Conservation (phyloP, 2,329 filamentous ascomycete genomes). For the Aspergillus brunneoviolaceus region DNA sequence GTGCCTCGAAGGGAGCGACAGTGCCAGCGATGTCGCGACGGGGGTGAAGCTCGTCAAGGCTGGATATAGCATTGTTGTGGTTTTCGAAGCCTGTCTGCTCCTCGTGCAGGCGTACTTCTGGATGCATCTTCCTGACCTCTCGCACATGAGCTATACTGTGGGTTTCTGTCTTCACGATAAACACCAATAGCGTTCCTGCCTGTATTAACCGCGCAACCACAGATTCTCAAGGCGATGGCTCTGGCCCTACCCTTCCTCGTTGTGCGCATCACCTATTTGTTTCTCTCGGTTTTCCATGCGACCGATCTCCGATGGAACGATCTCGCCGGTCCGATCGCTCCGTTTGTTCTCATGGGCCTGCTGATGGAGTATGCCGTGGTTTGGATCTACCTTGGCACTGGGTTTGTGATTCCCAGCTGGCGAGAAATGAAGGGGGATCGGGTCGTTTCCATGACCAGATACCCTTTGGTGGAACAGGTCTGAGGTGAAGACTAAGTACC, state of each 20-base stretch:
- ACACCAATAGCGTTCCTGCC: too few species aligned
- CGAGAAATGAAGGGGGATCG: neutral
- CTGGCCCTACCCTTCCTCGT: slow-evolving; percentile 24
- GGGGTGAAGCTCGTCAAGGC: slow-evolving; percentile 21
- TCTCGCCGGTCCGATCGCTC: slow-evolving; percentile 19
- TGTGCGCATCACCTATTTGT: slow-evolving; percentile 24
- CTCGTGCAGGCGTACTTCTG: slow-evolving; percentile 22
- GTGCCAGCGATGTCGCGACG: slow-evolving; percentile 8
- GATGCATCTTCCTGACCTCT: slow-evolving; percentile 12
- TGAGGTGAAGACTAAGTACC: too few species aligned
- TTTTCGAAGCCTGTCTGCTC: slow-evolving; percentile 19
- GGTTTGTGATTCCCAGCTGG: slow-evolving; percentile 14
- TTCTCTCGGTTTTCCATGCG: slow-evolving; percentile 21
- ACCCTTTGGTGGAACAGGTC: neutral
- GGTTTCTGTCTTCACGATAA: neutral
- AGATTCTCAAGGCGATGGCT: slow-evolving; percentile 18
- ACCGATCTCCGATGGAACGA: slow-evolving; percentile 20
- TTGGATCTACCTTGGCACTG: slow-evolving; percentile 18
- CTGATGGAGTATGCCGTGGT: slow-evolving; percentile 23
- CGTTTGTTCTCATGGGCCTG: slow-evolving; percentile 24
- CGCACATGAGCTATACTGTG: slow-evolving; percentile 16
- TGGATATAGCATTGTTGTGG: slow-evolving; percentile 22
- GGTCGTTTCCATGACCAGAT: neutral
- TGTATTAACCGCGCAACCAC: neutral
- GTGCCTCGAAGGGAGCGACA: slow-evolving; percentile 20